phyloP scores from a whole-genome alignment of 1,139 yeast species.

The Suhomyces ambrosiae region DNA sequence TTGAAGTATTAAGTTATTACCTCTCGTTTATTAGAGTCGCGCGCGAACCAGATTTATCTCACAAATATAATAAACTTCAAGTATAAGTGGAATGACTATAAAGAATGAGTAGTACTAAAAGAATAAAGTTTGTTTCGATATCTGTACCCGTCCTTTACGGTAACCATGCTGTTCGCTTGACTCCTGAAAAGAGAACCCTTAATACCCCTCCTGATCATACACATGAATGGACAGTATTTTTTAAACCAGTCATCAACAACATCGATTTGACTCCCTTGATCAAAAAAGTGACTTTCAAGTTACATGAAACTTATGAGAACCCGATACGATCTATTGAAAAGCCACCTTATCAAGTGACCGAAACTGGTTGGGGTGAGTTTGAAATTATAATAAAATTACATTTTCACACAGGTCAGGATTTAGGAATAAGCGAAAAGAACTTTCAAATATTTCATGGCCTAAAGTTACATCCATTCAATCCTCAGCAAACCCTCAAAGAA shows the following conservation, averaged over 20 bases:
- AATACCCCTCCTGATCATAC: constrained; percentile 89
- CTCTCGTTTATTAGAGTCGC: not conserved
- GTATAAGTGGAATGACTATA: not conserved
- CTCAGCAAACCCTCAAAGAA: constrained; percentile 40
- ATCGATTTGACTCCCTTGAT: constrained; percentile 77
- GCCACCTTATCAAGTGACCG: constrained; percentile 95
- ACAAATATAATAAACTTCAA: not conserved
- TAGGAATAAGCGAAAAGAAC: constrained; percentile 75
- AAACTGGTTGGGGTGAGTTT: constrained; percentile 99
- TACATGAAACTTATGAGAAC: constrained; percentile 91
- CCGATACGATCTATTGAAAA: constrained; percentile 80
- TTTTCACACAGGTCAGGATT: constrained; percentile 74
- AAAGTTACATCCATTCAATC: constrained; percentile 86
- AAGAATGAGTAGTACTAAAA: constrained; percentile 31
- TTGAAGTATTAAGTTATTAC: too few species aligned
- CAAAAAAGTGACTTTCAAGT: constrained; percentile 88
- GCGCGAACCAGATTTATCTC: constrained; percentile 2
- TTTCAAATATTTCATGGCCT: constrained; percentile 84
- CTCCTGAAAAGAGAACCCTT: constrained; percentile 60
- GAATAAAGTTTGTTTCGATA: constrained; percentile 70
- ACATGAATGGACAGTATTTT: constrained; percentile 93
- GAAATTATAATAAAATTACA: constrained; percentile 87
- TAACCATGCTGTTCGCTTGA: constrained; percentile 75
- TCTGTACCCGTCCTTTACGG: constrained; percentile 89
- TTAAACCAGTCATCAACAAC: constrained; percentile 79